These are phyloP conservation scores for Rhizopogon vesiculosus DNA, from an alignment of 768 basidiomycete genomes.

Conservation along the genomic window DNA sequence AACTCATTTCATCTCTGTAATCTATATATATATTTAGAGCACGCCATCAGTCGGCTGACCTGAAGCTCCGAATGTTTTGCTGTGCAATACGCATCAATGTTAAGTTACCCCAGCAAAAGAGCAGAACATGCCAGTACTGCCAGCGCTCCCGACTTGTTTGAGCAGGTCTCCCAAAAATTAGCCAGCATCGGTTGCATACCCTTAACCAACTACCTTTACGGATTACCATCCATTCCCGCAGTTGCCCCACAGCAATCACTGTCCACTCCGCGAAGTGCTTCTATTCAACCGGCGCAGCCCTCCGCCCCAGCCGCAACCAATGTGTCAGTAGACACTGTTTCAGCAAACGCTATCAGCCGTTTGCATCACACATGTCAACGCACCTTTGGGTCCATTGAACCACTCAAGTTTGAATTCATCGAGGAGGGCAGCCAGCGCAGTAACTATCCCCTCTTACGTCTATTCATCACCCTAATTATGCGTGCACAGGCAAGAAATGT, in stretches of 20 bases:
- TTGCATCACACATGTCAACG: constrained; percentile 41
- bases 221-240: background rate
- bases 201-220: constrained; percentile 22
- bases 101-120: too few species aligned
- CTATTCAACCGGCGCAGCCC: constrained; percentile 2
- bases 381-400: constrained; percentile 35
- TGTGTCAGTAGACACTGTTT: constrained; percentile 1
- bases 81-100: background rate
- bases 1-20: too few species aligned
- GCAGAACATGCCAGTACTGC: too few species aligned
- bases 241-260: background rate
- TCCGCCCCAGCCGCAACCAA: constrained; percentile 3
- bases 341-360: constrained; percentile 23
- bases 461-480: constrained; percentile 1
- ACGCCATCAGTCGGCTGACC: too few species aligned
- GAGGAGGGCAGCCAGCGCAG: constrained; percentile 34
- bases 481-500: constrained; percentile 47
- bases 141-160: constrained; percentile 5
- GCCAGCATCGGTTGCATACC: constrained; percentile 22
- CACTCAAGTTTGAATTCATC: constrained; percentile 43
- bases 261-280: background rate
- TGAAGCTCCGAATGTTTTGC: background rate
- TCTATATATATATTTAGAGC: too few species aligned
- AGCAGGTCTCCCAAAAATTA: constrained; percentile 23
- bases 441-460: constrained; percentile 14